These are phyloP conservation scores for Margaritispora aquatica DNA, from an alignment of 495 filamentous ascomycete species.

Conservation along the genomic window DNA sequence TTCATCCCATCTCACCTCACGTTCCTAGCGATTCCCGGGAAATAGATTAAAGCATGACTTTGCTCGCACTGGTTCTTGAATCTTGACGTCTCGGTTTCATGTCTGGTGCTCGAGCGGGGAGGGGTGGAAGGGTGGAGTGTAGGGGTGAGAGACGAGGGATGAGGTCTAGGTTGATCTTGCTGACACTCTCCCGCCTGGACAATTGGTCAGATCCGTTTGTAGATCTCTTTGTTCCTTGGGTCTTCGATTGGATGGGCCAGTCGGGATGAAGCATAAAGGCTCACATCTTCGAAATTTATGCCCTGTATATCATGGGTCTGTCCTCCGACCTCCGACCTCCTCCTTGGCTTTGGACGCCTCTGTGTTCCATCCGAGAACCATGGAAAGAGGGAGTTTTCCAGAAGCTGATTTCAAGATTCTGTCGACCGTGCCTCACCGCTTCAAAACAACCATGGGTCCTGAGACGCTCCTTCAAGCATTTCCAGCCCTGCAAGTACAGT, in stretches of 20 bases:
- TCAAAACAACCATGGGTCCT: slow-evolving; percentile 23
- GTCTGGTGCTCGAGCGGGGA: not conserved
- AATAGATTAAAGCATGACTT: not conserved
- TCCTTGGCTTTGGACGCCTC: slow-evolving; percentile 9
- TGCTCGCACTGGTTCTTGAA: not conserved
- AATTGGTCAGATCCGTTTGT: slow-evolving; percentile 23
- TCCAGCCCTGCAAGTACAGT: slow-evolving; percentile 14
- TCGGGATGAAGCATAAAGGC: slow-evolving; percentile 13
- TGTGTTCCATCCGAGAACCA: not conserved
- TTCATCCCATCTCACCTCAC: not conserved
- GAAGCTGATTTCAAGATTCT: not conserved
- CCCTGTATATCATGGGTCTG: too few species aligned
- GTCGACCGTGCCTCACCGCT: slow-evolving; percentile 26
- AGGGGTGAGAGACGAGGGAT: not conserved
- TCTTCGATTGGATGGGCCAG: slow-evolving; percentile 4
- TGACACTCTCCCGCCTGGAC: not conserved
- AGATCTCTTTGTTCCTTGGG: not conserved
- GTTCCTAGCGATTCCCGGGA: not conserved
- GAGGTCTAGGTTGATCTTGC: not conserved
- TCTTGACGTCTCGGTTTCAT: not conserved
- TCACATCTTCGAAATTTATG: slow-evolving; percentile 2
- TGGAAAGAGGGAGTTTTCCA: slow-evolving; percentile 5
- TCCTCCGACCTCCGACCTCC: too few species aligned
- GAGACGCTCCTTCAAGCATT: slow-evolving; percentile 13
- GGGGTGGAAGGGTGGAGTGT: not conserved